Base-by-base conservation (phyloP, 2,329 filamentous ascomycete genomes). In the Stachybotrys echinatus region DNA sequence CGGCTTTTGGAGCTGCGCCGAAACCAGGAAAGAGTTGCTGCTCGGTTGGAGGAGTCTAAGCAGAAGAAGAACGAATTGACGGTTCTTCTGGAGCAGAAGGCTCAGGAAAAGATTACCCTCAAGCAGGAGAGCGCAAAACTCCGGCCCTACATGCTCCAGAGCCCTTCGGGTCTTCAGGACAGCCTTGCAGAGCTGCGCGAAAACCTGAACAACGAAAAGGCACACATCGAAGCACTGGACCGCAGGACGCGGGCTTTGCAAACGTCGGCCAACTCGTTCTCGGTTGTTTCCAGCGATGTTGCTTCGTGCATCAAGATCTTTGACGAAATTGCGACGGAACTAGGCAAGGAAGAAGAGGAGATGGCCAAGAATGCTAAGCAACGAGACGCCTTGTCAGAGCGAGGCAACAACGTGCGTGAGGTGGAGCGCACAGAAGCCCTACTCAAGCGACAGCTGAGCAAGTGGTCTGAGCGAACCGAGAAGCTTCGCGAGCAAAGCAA, bases 261-360 rank as follows among this genome's bases (percentile, higher is more conserved):
- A 63, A 97, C 92, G 1, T 95, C 89, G 7, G 84, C 85, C 3
- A 92, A 97, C 66, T 92, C 91, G 0, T 97, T 97, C 64, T 77
- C 81, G 4, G 85, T 95, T 0, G 89, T 96, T 1, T 79, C 86
- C 8, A 82, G 87, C 12, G 94, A 99, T 61, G 90, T 99, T 17
- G 84, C 88, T 7, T 85, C 87, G 2, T 95, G 92, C 63, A 91
- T 91, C 61, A 92, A 92, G 62, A 78, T 97, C 12, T 81, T 97
- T 4, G 89, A 94, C 49, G 92, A 97, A 58, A 88, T 96, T 19
- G 79, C 87, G 3, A 73, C 75, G n/a, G 94, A 97, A 65, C 72
- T 99, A 5, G 74, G 84, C 43, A 95, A 92, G 66, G 92, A 97
- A 68, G 92, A 97, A 43, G 92, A 97, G 51, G 92, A 96, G 67